Evolutionary conservation across 1,139 yeast species (phyloP), one percentile per base, ranked within the genome.

Genomic region (Pichia sp.): DNA sequence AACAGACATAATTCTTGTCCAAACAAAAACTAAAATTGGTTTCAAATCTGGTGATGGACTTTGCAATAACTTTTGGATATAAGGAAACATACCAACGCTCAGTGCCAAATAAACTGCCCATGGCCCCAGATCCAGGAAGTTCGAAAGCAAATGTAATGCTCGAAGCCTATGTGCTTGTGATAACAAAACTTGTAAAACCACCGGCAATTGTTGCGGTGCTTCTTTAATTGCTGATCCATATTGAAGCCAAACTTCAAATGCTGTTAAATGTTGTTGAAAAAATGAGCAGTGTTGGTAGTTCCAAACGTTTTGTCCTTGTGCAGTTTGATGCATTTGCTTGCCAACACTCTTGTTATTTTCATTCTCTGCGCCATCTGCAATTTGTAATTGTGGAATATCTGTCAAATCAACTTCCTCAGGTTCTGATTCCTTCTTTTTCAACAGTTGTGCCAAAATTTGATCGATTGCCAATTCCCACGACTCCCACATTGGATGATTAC

Each of bases 1-100:
- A 27, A 93, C 95, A 4, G 98, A 95, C 95, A 93, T 88, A 29
- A 93, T 89, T 60, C 99, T 75, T 0, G 98, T 96, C 99, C 99
- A 93, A 53, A 93, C 93, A 62, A 91, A 95, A 1, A 95, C 93
- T 54, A 93, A 71, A 3, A 93, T 96, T 0, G 99, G 98, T 63
- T 90, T 90, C 56, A 95, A 73, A 63, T 95, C 99, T 42, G 89
- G 95, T 0, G 98, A 96, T 0, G 99, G 98, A 55, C 96, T 86
- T 66, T 93, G 99, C 39, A 93, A 71, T 38, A 95, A 74, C 62
- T 91, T 89, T 55, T 93, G 73, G 30, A 95, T 96, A 65, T 95
- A 95, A 0, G 99, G 98, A 69, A 93, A 93, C 39, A 93, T 93
- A 30, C 99, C 98, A 61, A 93, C 91, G 5, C 96, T 87, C 41